Evolutionary conservation across 179 eudicot species (phyloP), one percentile per base, ranked within the genome.

Genomic region (Spinacia oleracea): DNA sequence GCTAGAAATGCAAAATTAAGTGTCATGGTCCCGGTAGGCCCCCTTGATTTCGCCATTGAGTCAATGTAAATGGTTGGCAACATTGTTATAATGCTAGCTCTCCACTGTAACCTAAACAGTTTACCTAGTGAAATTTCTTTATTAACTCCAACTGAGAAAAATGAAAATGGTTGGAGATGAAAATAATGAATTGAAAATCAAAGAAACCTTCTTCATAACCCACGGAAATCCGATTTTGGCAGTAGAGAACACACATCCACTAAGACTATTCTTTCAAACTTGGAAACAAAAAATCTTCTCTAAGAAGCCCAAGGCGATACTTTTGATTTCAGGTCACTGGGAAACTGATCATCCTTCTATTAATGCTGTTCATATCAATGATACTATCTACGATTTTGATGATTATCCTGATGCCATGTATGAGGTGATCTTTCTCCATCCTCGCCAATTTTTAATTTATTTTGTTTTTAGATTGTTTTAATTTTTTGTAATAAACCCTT

Each of bases 271-370:
- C 83, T 78, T 91, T 64, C 35, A 84, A 76, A 74, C 80, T 4
- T 91, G 88, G 84, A 77, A 32, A 29, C 66, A 86, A 6, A 79
- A 81, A 23, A 76, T 79, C 0, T 81, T 69, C 3, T 7, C 78
- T 1, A 74, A 70, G n/a, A 84, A 38, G 21, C 97, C 97, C 0
- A 81, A 75, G 31, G 73, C 89, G 0, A 90, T 91, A 66, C 86
- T 91, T 16, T 9, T 91, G 1, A 73, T 91, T 31, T 91, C 97
- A 9, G 94, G 85, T 34, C 97, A 91, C 75, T 91, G 93, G 93
- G 92, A 91, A 43, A 91, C 97, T 64, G 65, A 79, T 29, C 79
- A 78, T 4, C 92, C 94, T 15, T 20, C 87, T 21, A 86, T 90
- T 81, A 90, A 76, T 73, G 82, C 81, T 56, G 75, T 84, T 64